These are phyloP conservation scores for Lactifluus rugatus DNA, from an alignment of 768 basidiomycete genomes.

Conservation along the genomic window DNA sequence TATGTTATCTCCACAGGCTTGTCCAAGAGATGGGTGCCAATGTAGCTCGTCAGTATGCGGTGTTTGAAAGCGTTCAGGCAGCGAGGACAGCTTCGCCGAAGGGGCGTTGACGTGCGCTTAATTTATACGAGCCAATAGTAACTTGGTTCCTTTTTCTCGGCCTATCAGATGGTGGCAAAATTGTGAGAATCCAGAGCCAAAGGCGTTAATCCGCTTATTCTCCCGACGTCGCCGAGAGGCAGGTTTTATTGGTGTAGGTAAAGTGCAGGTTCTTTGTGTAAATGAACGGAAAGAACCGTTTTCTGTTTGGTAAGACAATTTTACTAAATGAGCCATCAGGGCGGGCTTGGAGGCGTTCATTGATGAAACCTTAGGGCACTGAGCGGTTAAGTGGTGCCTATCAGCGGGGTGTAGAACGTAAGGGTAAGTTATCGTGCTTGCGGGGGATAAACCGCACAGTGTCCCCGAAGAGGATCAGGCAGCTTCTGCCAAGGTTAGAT, in stretches of 20 bases:
- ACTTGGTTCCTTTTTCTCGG: not conserved
- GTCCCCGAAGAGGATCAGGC: not conserved
- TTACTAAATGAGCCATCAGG: not conserved
- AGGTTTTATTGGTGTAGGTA: not conserved
- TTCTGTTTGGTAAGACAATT: not conserved
- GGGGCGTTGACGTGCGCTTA: constrained; percentile 1
- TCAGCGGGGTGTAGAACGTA: not conserved
- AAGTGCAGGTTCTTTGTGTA: not conserved
- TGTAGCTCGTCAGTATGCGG: constrained; percentile 1
- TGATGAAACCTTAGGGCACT: not conserved
- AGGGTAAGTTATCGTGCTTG: not conserved
- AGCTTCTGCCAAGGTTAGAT: not conserved
- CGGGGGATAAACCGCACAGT: no score
- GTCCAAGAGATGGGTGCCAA: not conserved
- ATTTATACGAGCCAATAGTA: not conserved
- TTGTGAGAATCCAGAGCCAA: not conserved
- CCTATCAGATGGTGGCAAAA: not conserved
- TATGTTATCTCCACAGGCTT: not conserved
- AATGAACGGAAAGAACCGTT: not conserved
- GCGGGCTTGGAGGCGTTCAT: not conserved
- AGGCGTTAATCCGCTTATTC: not conserved
- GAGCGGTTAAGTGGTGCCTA: not conserved
- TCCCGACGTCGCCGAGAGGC: not conserved
- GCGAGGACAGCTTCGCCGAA: not conserved
- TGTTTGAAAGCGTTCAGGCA: constrained; percentile 10